Conservation (phyloP, 2,329 filamentous ascomycete genomes). For the Microsporum ferrugineum region DNA sequence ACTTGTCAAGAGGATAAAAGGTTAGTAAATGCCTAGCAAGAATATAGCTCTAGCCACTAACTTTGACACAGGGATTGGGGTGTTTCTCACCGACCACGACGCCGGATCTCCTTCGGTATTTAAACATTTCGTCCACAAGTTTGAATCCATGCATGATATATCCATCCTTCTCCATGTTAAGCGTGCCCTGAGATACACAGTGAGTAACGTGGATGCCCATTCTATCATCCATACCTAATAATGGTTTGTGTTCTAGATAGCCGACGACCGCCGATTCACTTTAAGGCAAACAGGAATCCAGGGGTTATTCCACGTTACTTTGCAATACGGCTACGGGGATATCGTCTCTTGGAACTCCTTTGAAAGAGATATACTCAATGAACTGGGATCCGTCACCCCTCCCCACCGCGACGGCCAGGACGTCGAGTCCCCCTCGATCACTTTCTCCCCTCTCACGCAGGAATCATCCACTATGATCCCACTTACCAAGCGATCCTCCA, state of each 20-base stretch:
- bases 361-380: constrained; percentile 9
- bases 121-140: constrained; percentile 60
- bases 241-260: constrained; percentile 46
- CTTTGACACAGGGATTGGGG: constrained; percentile 44
- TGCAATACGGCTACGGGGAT: constrained; percentile 14
- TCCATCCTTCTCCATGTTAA: constrained; percentile 62
- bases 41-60: constrained; percentile 36
- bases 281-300: constrained; percentile 20
- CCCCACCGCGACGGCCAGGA: background rate
- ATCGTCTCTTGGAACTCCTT: constrained; percentile 10
- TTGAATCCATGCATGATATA: constrained; percentile 55
- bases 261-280: constrained; percentile 42
- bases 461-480: constrained; percentile 1
- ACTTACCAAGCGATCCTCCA: constrained; percentile 2
- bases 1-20: constrained; percentile 13
- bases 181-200: constrained; percentile 10
- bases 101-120: constrained; percentile 55
- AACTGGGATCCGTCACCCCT: constrained; percentile 5
- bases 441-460: constrained; percentile 14
- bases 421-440: constrained; percentile 10
- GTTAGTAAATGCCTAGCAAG: constrained; percentile 23
- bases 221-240: background rate
- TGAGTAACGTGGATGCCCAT: background rate
- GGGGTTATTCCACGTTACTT: constrained; percentile 10
- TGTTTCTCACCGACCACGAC: constrained; percentile 71